Base-by-base conservation (phyloP, 2,329 filamentous ascomycete species). In the Trichoderma polysporum region DNA sequence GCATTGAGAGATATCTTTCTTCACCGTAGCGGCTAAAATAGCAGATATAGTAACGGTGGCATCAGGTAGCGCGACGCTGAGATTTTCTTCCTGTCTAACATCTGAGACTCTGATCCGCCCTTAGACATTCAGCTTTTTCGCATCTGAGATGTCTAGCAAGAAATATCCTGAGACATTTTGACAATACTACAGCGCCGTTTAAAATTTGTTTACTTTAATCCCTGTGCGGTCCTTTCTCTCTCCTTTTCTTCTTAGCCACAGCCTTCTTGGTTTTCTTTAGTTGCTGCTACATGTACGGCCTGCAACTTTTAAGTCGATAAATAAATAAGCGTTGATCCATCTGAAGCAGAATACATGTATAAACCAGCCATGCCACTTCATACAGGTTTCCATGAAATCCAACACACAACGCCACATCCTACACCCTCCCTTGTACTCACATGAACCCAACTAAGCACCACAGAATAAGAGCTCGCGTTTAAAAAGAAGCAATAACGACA, bases 401-500 rank as follows among this genome's bases (percentile, higher is more conserved):
- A 6, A 58, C 19, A 22, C 41, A 22, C 4, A 25, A 58, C 35
- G 25, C 37, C 25, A 15, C 27, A 31, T 45, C 35, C 10, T 12
- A 41, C 17, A 41, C 8, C 22, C 9, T 19, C 37, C 6, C n/a
- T 2, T 19, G 15, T 25, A 27, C 10, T 41, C 9, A 49, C 8
- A 22, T 7, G 10, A n/a, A 39, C 7, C 13, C 13, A n/a, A n/a
- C n/a, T n/a, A n/a, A n/a, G 12, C 22, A 35, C 29, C 25, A 29
- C 35, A 58, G 9, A 29, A 57, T n/a, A n/a, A n/a, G n/a, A 22
- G 15, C 25, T 10, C 33, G 17, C 22, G 47, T 50, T 50, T n/a
- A 70, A 6, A 71, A 68, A 39, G 83, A 84, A 59, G 86, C 84
- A 76, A 91, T 89, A 49, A 91, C 82, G 64, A 93, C 82, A 63